These are phyloP conservation scores for Neonectria sp. DNA, from an alignment of 2,329 filamentous ascomycete species.

Conservation along the genomic window DNA sequence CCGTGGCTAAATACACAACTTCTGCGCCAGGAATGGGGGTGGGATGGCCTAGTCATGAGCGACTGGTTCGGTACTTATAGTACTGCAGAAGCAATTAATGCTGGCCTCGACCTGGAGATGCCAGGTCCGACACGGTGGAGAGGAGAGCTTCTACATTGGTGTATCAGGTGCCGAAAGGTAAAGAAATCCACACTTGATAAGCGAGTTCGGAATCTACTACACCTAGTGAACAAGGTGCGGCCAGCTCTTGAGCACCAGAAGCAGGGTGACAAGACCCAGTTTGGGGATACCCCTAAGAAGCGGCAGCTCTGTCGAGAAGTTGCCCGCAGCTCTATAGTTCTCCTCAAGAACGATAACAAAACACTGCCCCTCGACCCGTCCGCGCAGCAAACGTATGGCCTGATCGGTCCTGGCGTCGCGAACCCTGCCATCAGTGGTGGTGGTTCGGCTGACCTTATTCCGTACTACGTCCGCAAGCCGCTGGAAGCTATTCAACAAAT, in stretches of 20 bases:
- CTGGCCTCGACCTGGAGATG: slow-evolving; percentile 51
- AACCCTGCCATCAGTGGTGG: slow-evolving; percentile 48
- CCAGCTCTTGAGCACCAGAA: neutral
- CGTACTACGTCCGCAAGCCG: slow-evolving; percentile 49
- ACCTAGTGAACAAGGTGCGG: slow-evolving; percentile 27
- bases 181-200: slow-evolving; percentile 34
- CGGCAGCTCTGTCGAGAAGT: slow-evolving; percentile 6
- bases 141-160: slow-evolving; percentile 36
- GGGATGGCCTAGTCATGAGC: slow-evolving; percentile 45
- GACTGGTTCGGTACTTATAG: slow-evolving; percentile 54
- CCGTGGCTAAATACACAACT: slow-evolving; percentile 42
- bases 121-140: slow-evolving; percentile 49
- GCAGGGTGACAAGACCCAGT: neutral
- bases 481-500: slow-evolving; percentile 46
- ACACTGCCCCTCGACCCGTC: slow-evolving; percentile 24
- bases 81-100: slow-evolving; percentile 45
- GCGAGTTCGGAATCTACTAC: slow-evolving; percentile 33
- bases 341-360: slow-evolving; percentile 34
- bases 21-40: slow-evolving; percentile 58
- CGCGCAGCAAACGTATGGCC: slow-evolving; percentile 50
- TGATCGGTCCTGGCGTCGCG: slow-evolving; percentile 54
- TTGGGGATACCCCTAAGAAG: slow-evolving; percentile 6
- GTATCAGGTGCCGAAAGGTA: slow-evolving; percentile 40
- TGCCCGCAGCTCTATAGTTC: slow-evolving; percentile 51
- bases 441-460: slow-evolving; percentile 48